Percentiles rank a stretch among this genome's conserved stretches.
Evolutionary conservation across 345 rosid species (phyloP).

Genomic region (Cardamine occulta): DNA sequence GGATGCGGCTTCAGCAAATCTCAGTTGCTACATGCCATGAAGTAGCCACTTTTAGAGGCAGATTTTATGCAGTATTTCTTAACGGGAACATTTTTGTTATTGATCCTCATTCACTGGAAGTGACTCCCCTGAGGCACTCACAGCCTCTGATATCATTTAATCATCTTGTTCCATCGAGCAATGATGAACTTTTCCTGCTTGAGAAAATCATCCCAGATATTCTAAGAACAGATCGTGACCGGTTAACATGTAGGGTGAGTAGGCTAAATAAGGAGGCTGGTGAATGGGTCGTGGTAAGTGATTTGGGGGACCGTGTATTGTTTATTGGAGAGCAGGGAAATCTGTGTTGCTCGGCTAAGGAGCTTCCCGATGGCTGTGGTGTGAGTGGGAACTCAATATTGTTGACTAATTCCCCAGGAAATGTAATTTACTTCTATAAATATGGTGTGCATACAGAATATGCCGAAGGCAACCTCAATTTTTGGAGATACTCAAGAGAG

Average conservation of each 20-base stretch:
- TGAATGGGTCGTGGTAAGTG: neutral
- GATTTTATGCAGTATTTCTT: neutral
- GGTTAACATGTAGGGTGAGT: neutral
- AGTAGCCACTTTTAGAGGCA: neutral
- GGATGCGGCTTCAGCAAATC: neutral
- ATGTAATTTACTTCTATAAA: neutral
- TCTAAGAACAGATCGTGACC: neutral
- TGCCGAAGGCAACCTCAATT: neutral
- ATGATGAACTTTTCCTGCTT: neutral
- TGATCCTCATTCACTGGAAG: neutral
- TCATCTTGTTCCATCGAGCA: neutral
- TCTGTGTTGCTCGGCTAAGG: neutral
- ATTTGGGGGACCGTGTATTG: neutral
- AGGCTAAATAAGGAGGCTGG: neutral
- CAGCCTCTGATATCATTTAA: neutral
- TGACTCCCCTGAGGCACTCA: neutral
- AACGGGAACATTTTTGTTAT: neutral
- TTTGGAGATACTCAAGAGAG: neutral
- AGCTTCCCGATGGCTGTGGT: slow-evolving; percentile 7
- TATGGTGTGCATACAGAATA: slow-evolving; percentile 2
- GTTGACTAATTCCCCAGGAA: neutral
- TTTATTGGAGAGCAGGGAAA: neutral
- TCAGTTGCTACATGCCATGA: neutral
- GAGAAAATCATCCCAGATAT: neutral
- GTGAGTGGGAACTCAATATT: neutral